Conservation (phyloP, 1,139 yeast genomes). For the Hanseniaspora uvarum region DNA sequence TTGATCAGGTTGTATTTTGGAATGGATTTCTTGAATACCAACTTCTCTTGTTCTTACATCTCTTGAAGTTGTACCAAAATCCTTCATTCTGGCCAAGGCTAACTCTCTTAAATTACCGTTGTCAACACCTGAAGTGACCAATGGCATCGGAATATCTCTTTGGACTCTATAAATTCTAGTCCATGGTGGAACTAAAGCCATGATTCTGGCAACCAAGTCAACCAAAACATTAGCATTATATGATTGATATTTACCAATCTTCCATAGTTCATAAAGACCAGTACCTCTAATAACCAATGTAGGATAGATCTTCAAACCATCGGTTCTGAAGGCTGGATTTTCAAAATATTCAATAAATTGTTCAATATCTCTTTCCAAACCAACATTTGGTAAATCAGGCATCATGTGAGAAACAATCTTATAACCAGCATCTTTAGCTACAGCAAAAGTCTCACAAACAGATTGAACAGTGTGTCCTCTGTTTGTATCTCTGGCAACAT, state of each 20-base stretch:
- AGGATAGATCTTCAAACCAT: conserved; percentile 90
- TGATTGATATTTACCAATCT: conserved; percentile 85
- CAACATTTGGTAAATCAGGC: conserved; percentile 98
- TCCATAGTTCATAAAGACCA: conserved; percentile 94
- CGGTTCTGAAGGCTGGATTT: conserved; percentile 93
- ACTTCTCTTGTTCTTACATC: conserved; percentile 99
- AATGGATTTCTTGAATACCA: conserved; percentile 97
- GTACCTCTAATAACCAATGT: conserved; percentile 96
- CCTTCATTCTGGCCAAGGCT: conserved; percentile 95
- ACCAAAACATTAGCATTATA: conserved; percentile 90
- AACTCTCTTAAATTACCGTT: conserved; percentile 93
- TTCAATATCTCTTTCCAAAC: conserved; percentile 94
- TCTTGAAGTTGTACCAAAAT: conserved; percentile 89
- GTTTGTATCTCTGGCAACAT: conserved; percentile 95
- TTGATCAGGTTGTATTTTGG: conserved; percentile 93
- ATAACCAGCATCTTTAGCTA: conserved; percentile 96
- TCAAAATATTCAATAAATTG: conserved; percentile 95
- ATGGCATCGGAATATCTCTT: conserved; percentile 98
- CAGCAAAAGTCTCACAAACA: conserved; percentile 89
- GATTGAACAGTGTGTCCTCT: conserved; percentile 97
- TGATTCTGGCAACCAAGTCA: conserved; percentile 86
- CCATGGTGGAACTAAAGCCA: conserved; percentile 98
- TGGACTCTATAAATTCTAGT: conserved; percentile 97
- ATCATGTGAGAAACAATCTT: conserved; percentile 98
- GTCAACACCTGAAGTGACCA: conserved; percentile 95